These are phyloP conservation scores for Verticillium dahliae DNA, from an alignment of 2,329 filamentous ascomycete species.

Conservation along the genomic window DNA sequence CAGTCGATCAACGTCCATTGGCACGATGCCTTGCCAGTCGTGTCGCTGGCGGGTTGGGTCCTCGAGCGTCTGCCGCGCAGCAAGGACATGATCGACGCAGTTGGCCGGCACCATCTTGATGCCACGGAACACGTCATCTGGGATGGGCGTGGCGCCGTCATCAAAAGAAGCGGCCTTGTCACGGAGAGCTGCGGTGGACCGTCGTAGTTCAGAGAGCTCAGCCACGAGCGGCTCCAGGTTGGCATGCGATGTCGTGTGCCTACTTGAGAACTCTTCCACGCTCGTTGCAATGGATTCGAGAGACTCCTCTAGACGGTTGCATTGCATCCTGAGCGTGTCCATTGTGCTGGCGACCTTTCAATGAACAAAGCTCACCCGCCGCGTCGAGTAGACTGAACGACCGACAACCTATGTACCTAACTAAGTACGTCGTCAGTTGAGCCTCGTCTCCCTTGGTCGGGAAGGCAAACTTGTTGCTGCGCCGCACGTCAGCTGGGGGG, in stretches of 20 bases:
- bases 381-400: too few relatives aligned
- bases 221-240: background rate
- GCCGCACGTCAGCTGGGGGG: background rate
- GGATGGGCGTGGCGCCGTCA: background rate
- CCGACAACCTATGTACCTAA: too few relatives aligned
- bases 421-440: too few relatives aligned
- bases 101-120: background rate
- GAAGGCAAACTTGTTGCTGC: background rate
- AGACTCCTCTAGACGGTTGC: slow-evolving; percentile 8
- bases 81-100: background rate
- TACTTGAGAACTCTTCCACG: background rate
- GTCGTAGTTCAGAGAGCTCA: background rate
- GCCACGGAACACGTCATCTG: background rate
- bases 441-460: too few relatives aligned
- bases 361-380: too few relatives aligned
- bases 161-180: background rate
- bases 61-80: background rate
- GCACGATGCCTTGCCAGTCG: background rate
- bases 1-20: background rate
- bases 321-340: slow-evolving; percentile 31
- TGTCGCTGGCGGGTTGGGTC: background rate
- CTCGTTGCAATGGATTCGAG: background rate
- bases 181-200: background rate
- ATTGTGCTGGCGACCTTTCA: background rate
- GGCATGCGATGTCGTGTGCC: background rate